Base-by-base conservation (phyloP, 192 early-diverging fungal genomes). In the Gaertneriomyces sp. region DNA sequence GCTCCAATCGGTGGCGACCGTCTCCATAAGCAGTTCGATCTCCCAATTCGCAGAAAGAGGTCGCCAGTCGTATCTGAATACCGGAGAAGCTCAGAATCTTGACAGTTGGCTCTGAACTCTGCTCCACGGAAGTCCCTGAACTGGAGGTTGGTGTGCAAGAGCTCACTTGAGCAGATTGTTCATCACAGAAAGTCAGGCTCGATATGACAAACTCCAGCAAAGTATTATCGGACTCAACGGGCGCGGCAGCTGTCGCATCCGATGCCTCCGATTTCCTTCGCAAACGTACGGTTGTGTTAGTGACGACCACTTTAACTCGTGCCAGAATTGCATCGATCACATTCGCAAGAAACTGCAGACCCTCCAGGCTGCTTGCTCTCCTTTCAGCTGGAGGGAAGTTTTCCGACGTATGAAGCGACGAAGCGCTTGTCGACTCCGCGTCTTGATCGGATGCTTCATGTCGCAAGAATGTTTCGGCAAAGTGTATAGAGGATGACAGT, bases 301-400 rank as follows among this genome's bases (percentile, higher is more conserved):
- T 78, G 53, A 89, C 80, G 4, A 84, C 79, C 14, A 95, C 76
- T 60, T 89, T 91, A 44, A 92, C 83, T 58, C 83, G 84, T 12
- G 90, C 91, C 61, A 93, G 79, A 46, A 95, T 89, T 51, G 89
- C 88, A 53, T 93, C 91, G 57, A 95, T 92, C 53, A 93, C 73
- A 54, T 84, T 83, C 11, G 89, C 89, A 41, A 93, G 72, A 6
- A 90, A 85, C 67, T 90, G 86, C 42, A 93, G 62, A 9, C 91
- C 91, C 61, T 86, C 81, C 12, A 84, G 74, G 16, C 33, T 56
- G 17, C 20, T 16, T 0, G 17, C 3, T 17, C 47, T 49, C 0
- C 12, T 17, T 12, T 49, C 17, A 12, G 12, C 2, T 4, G 54
- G 33, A 14, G 33, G 17, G n/a, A 53, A 55, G 14, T 72, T 33